Evolutionary conservation across 768 basidiomycete genomes (phyloP).

Genomic region (Rhodotorula sphaerocarpa): DNA sequence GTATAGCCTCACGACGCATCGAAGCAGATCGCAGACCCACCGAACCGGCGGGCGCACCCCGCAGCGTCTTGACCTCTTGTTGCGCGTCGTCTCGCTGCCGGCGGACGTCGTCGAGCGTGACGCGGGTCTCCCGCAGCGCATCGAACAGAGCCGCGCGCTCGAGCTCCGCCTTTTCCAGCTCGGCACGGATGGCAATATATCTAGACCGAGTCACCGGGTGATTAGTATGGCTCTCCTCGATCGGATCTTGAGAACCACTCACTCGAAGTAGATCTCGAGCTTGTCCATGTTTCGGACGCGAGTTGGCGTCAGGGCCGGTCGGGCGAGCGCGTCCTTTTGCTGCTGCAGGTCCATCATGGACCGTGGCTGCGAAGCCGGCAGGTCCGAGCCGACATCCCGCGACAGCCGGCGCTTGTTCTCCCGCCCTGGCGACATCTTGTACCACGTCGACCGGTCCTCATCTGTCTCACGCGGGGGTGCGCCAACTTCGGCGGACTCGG

Average conservation of each 20-base stretch:
- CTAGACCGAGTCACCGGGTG: neutral
- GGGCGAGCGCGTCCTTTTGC: no score
- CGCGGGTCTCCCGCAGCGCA: constrained; percentile 18
- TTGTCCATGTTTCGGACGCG: constrained; percentile 26
- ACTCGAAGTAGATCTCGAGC: constrained; percentile 35
- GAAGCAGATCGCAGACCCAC: accelerated
- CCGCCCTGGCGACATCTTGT: no score
- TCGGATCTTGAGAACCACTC: neutral
- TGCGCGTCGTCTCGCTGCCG: constrained; percentile 12
- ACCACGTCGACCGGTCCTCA: no score
- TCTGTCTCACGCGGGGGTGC: no score
- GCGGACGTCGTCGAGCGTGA: constrained; percentile 16
- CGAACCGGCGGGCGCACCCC: neutral
- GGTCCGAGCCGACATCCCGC: no score
- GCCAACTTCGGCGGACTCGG: no score
- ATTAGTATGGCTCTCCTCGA: neutral
- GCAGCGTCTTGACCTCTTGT: constrained; percentile 4
- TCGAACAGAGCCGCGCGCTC: constrained; percentile 10
- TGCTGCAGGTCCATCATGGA: no score
- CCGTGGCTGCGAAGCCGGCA: no score
- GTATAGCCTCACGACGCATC: constrained; percentile 16
- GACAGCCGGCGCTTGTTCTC: no score
- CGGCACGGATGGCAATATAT: neutral
- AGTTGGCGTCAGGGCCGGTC: no score
- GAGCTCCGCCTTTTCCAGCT: constrained; percentile 18